Evolutionary conservation across 176 grass and related monocot species (phyloP).

Genomic region (Phyllostachys edulis): DNA sequence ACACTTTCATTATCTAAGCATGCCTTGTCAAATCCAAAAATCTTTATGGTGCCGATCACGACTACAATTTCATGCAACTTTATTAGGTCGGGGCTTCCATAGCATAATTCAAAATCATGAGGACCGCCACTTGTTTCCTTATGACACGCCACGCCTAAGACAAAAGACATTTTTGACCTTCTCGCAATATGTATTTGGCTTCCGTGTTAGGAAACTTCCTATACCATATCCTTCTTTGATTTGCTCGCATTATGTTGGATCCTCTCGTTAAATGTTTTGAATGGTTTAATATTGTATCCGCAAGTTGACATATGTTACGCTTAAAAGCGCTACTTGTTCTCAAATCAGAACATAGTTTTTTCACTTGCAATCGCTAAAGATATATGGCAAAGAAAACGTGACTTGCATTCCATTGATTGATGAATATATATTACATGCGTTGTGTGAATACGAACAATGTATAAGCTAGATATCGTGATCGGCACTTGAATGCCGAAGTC

Average conservation of each 20-base stretch:
- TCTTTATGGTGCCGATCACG: slow-evolving; percentile 15
- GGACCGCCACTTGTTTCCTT: slow-evolving; percentile 69
- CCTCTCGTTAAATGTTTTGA: background rate
- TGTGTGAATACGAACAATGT: no score
- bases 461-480: no score
- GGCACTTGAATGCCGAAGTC: no score
- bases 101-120: slow-evolving; percentile 65
- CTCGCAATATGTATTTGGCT: slow-evolving; percentile 81
- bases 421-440: no score
- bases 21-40: slow-evolving; percentile 22
- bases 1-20: slow-evolving; percentile 18
- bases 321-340: background rate
- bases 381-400: no score
- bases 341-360: background rate
- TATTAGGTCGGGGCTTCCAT: slow-evolving; percentile 73
- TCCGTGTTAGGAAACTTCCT: slow-evolving; percentile 61
- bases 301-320: background rate
- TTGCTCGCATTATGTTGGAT: background rate
- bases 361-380: background rate
- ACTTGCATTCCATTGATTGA: no score
- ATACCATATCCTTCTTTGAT: slow-evolving; percentile 13
- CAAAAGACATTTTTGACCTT: slow-evolving; percentile 77
- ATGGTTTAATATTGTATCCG: slow-evolving; percentile 4
- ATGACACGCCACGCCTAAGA: slow-evolving; percentile 50
- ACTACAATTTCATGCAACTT: slow-evolving; percentile 14